Percentiles rank a stretch among this genome's conserved stretches.
phyloP scores from a whole-genome alignment of 1,139 yeast species.

The Scheffersomyces quercinus region DNA sequence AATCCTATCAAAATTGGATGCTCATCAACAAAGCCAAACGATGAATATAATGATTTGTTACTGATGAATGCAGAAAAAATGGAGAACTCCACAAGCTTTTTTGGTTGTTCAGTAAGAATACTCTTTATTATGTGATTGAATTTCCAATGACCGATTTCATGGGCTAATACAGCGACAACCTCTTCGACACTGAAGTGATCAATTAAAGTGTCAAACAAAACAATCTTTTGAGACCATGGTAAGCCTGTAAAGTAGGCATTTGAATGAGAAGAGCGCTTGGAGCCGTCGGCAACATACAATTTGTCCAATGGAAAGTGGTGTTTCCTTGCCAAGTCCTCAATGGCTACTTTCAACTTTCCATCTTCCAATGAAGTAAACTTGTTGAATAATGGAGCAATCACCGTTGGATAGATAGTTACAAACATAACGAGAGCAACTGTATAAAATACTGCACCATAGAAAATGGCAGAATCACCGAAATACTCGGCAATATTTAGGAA shows the following conservation, averaged over 20 bases:
- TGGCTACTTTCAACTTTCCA: constrained; percentile 81
- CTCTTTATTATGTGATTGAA: constrained; percentile 78
- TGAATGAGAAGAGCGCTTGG: constrained; percentile 92
- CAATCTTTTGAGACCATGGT: constrained; percentile 97
- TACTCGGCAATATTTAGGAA: constrained; percentile 78
- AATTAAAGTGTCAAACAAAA: constrained; percentile 85
- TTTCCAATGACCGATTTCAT: constrained; percentile 98
- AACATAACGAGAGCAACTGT: constrained; percentile 64
- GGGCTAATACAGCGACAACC: constrained; percentile 92
- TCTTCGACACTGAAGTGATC: constrained; percentile 75
- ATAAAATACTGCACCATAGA: constrained; percentile 73
- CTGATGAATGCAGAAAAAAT: constrained; percentile 77
- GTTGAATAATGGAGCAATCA: constrained; percentile 90
- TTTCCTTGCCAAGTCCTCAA: constrained; percentile 72
- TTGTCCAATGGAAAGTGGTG: constrained; percentile 85
- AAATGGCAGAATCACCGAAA: constrained; percentile 78
- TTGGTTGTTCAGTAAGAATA: constrained; percentile 63
- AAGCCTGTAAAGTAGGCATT: constrained; percentile 94
- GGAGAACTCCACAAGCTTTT: constrained; percentile 64
- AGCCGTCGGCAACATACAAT: constrained; percentile 88
- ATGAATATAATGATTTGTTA: constrained; percentile 71
- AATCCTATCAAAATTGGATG: constrained; percentile 78
- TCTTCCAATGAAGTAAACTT: constrained; percentile 86
- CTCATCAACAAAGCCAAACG: constrained; percentile 73
- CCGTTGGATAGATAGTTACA: constrained; percentile 74